Evolutionary conservation across 2,329 filamentous ascomycete genomes (phyloP), one percentile per base, ranked within the genome.

Genomic region (Trichoderma pleuroti): DNA sequence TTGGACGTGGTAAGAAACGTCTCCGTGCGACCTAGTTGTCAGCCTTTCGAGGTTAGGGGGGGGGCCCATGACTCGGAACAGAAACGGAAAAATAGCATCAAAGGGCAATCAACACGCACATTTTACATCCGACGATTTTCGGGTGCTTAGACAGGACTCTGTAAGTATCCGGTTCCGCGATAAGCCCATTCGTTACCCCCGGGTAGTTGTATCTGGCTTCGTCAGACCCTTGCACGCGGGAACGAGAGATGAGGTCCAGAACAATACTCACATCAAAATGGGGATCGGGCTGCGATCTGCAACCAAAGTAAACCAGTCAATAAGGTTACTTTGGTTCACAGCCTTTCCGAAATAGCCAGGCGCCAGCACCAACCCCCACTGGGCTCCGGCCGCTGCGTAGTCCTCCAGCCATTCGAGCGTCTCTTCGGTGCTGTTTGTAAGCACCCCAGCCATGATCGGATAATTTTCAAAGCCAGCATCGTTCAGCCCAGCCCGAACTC

Each of bases 101-200:
- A 18, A 36, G 9, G 8, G 18, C 28, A 46, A 21, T n/a, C 18
- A 52, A 28, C 1, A 61, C 56, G 39, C 42, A 68, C 74, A 92
- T 86, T 80, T 92, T 92, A 80, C 87, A 90, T 64, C 90, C 90
- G 5, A 91, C 89, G 71, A 91, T 91, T 76, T 91, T 91, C 34
- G 87, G 84, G 77, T 91, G 89, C 68, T 84, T 81, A 8, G 90
- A 84, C 30, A 92, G 86, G 0, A 76, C 78, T 21, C 78, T 87
- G 76, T 88, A 89, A 0, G 88, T 89, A 10, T 86, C 82, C 1
- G 88, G 86, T 0, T 84, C 81, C 71, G 91, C 83, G 74, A 85
- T 84, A 75, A 91, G 82, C 75, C 88, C 87, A 82, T 91, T 92
- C 11, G 88, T 89, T 26, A 92, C 89, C 65, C 87, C 89, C 1